Base-by-base conservation (phyloP, 2,329 filamentous ascomycete genomes). In the Arthroderma sp. region DNA sequence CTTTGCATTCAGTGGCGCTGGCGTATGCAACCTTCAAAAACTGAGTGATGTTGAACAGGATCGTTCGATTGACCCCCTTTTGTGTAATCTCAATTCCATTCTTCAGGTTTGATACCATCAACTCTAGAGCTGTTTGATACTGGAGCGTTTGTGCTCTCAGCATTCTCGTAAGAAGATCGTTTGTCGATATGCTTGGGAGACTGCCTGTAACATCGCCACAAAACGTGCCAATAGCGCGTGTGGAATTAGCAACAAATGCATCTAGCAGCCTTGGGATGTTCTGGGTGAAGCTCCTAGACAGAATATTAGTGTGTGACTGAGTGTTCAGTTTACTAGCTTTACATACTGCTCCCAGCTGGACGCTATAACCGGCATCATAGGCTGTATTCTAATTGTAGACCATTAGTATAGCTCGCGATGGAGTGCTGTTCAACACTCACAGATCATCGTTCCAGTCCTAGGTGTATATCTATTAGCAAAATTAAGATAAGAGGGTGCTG, bases 371-470 rank as follows among this genome's bases (percentile, higher is more conserved):
- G 8, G 7, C 36, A 50, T 41, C 40, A 50, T 37, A 29, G 47
- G 49, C 31, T 42, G 6, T 1, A 37, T 38, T 30, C 47, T 50
- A 22, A 22, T 22, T 22, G 15, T 22, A 10, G 32, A 29, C 28
- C 22, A 29, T 48, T 34, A 48, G 46, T 34, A n/a, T 22, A 7
- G 6, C 27, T 15, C 3, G 27, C n/a, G 10, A 33, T 22, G 4
- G 9, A 22, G 11, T 6, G 22, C 6, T 15, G 28, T 11, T 22
- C n/a, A 7, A 10, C 30, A 4, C 47, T 38, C 43, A 50, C 49
- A 50, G 30, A 2, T 48, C 33, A 5, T n/a, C 29, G 22, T 49
- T 49, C 49, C 46, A 46, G 8, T 49, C 22, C 49, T 50, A 27
- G 27, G 8, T 29, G 4, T 5, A 36, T n/a, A 30, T 41, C n/a